Evolutionary conservation across 306 rosid genomes (phyloP), one percentile per base, ranked within the genome.

Genomic region (Fragaria ananassa): DNA sequence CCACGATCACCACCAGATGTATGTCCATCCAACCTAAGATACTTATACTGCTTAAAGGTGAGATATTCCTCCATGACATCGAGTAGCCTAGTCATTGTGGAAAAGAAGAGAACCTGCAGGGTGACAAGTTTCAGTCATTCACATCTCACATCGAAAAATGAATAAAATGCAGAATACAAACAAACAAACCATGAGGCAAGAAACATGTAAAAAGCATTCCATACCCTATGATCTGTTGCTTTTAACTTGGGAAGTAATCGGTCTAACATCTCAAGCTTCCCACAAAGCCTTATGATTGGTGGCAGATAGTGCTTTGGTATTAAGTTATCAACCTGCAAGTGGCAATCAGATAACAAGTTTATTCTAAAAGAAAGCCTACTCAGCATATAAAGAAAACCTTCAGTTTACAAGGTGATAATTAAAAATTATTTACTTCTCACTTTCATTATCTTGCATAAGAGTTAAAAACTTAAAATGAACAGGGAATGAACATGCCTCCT

Each of bases 1-100:
- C 99, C 99, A 60, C 99, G 99, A 41, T 91, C 98, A 83, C 93
- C 67, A 68, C 99, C 99, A 70, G 94, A 89, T 74, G 99, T 96
- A 85, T 96, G 99, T 58, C 99, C 99, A 84, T 95, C 98, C 86
- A 95, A 81, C 71, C 98, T 87, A 81, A 95, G 98, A 81, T 95
- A 95, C 31, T 87, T 84, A 84, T 96, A 90, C 41, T 96, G 99
- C 81, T 96, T 96, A 44, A 39, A 27, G 75, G 83, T n/a, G 78
- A 96, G 91, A 79, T 96, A 96, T 67, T 96, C 99, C 91, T 96
- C 99, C 99, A 96, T 96, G 73, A 96, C 97, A 86, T 96, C 97
- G 63, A 96, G 94, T 79, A 96, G 90, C 79, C 99, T 91, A 70
- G 99, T 96, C 99, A 96, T 96, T 56, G 99, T 96, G 35, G 99